Percentiles rank a stretch among this genome's conserved stretches.
phyloP scores from a whole-genome alignment of 129 eudicot species.

The Centaurea solstitialis region DNA sequence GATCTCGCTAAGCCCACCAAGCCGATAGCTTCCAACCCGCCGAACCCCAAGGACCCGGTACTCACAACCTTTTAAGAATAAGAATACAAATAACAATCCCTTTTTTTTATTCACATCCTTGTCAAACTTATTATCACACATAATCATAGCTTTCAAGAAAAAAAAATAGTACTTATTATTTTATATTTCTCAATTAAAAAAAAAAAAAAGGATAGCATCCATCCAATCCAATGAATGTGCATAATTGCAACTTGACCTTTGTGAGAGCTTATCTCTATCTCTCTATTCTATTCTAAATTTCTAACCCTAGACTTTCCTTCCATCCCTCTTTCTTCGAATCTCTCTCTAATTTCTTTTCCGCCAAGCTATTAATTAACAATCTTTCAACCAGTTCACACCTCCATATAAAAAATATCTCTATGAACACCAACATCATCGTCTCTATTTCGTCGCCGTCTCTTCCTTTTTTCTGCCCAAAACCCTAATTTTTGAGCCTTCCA shows the following conservation, averaged over 20 bases:
- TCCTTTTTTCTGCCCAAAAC: slow-evolving; percentile 3
- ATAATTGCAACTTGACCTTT: slow-evolving; percentile 18
- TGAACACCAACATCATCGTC: slow-evolving; percentile 25
- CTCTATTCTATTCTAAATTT: no score
- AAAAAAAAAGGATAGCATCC: neutral
- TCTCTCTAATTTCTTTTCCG: slow-evolving; percentile 8
- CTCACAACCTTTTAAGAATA: no score
- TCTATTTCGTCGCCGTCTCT: slow-evolving; percentile 44
- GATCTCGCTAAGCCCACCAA: no score
- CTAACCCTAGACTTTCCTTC: slow-evolving; percentile 18
- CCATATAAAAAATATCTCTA: neutral
- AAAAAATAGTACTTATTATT: no score
- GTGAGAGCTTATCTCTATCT: slow-evolving; percentile 24
- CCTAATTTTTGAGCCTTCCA: neutral
- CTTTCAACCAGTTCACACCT: slow-evolving; percentile 30
- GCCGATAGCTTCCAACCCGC: no score
- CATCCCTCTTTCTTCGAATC: slow-evolving; percentile 14
- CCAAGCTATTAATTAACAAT: slow-evolving; percentile 17
- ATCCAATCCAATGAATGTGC: neutral
- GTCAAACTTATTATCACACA: no score
- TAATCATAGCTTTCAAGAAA: no score
- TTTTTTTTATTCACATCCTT: no score
- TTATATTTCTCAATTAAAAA: no score
- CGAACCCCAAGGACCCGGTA: no score
- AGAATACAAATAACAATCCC: no score